phyloP scores from a whole-genome alignment of 2,329 filamentous ascomycete genomes.

The Penicillium capsulatum region DNA sequence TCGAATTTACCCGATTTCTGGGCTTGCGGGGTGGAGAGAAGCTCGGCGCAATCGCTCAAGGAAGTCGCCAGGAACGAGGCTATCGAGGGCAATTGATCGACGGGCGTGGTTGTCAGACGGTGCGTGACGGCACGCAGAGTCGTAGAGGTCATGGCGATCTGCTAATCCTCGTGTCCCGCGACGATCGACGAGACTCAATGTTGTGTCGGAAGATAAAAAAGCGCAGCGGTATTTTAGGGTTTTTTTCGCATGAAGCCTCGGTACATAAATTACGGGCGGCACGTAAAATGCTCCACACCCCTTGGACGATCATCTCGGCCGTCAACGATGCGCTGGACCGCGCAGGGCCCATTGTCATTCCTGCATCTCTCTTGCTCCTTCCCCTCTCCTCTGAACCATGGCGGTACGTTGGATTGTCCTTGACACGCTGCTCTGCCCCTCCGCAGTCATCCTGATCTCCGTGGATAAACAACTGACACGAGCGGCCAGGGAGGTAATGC shows the following conservation, averaged over 20 bases:
- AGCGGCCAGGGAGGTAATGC: constrained; percentile 48
- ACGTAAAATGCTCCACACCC: constrained; percentile 14
- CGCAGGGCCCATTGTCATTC: constrained; percentile 13
- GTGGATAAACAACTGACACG: constrained; percentile 17
- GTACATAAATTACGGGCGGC: constrained; percentile 21
- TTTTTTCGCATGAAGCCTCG: constrained; percentile 30
- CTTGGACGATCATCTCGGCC: constrained; percentile 21
- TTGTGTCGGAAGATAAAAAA: constrained; percentile 7
- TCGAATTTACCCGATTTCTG: constrained; percentile 59
- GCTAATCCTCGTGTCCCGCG: constrained; percentile 1
- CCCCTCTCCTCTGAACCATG: constrained; percentile 18
- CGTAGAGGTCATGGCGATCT: constrained; percentile 27
- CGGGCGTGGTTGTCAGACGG: constrained; percentile 63
- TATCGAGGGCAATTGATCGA: constrained; percentile 68
- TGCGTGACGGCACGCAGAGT: constrained; percentile 44
- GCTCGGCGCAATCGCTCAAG: constrained; percentile 51
- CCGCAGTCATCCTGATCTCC: constrained; percentile 9
- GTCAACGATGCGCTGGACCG: not conserved
- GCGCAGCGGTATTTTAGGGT: constrained; percentile 20
- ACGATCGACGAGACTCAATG: constrained; percentile 1
- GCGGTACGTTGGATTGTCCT: constrained; percentile 16
- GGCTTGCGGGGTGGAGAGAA: constrained; percentile 59
- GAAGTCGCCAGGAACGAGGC: constrained; percentile 62
- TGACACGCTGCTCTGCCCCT: constrained; percentile 1
- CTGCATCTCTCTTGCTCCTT: constrained; percentile 15